A percentile compares a stretch with the other conserved stretches of the same genome.
Conservation (phyloP, 495 filamentous ascomycete genomes). For the Talaromyces proteolyticus region DNA sequence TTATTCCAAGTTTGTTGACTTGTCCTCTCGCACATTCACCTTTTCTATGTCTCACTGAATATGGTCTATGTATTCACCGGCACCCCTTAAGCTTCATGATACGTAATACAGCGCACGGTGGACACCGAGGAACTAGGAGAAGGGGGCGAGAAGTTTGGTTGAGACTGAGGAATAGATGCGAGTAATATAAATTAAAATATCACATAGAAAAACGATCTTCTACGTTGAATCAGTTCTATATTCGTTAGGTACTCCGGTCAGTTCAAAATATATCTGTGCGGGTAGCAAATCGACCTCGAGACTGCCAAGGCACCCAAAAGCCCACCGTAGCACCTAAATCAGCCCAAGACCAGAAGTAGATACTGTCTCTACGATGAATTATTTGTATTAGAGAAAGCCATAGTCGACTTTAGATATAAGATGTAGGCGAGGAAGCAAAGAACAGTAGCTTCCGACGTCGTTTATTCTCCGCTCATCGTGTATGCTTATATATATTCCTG, state of each 20-base stretch:
- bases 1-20: constrained; percentile 20
- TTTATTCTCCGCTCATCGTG: too few relatives aligned
- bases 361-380: too few relatives aligned
- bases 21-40: constrained; percentile 19
- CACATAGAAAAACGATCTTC: constrained; percentile 15
- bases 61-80: constrained; percentile 25
- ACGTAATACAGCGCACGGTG: constrained; percentile 25
- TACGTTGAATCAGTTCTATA: constrained; percentile 23
- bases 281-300: too few relatives aligned
- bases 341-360: too few relatives aligned
- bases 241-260: constrained; percentile 9
- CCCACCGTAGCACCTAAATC: not conserved
- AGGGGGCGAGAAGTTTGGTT: constrained; percentile 20
- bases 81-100: constrained; percentile 29
- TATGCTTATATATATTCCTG: too few relatives aligned
- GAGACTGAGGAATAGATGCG: constrained; percentile 19
- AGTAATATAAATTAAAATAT: constrained; percentile 19
- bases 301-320: too few relatives aligned
- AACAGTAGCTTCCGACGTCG: too few relatives aligned
- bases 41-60: constrained; percentile 25
- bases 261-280: constrained; percentile 20
- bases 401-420: too few relatives aligned
- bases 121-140: constrained; percentile 20
- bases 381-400: not conserved
- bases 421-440: too few relatives aligned